Conservation (phyloP, 306 rosid species). For the Cicer judaicum region DNA sequence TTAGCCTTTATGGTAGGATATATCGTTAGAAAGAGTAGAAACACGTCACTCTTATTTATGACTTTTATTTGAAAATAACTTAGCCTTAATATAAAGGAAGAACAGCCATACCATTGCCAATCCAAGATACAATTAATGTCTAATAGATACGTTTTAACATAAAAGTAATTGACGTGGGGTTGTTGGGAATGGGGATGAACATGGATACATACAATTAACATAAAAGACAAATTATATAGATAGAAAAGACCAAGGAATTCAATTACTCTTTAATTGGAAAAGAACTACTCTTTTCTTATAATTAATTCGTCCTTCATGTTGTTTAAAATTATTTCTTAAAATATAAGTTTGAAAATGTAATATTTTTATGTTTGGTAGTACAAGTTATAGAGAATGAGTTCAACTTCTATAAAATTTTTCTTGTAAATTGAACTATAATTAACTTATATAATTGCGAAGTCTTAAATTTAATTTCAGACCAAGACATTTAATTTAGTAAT, state of each 20-base stretch:
- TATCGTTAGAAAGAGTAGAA: background rate
- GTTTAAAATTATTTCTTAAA: background rate
- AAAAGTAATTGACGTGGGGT: slow-evolving; percentile 35
- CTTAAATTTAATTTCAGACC: rapidly evolving
- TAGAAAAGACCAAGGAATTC: background rate
- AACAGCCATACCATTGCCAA: background rate
- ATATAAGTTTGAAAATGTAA: too few species aligned
- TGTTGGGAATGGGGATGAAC: slow-evolving; percentile 20
- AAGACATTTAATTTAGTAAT: too few species aligned
- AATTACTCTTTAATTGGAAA: slow-evolving; percentile 4
- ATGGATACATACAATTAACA: slow-evolving; percentile 25
- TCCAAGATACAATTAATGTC: slow-evolving; percentile 34
- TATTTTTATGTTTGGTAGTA: too few species aligned
- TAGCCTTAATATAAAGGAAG: too few species aligned
- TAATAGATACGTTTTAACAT: slow-evolving; percentile 33
- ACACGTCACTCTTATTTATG: too few species aligned
- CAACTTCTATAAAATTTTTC: too few species aligned
- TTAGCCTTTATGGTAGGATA: background rate
- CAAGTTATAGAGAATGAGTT: too few species aligned
- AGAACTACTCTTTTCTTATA: slow-evolving; percentile 7
- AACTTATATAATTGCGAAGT: too few species aligned
- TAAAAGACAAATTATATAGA: slow-evolving; percentile 3
- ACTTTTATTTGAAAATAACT: background rate
- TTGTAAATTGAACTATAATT: too few species aligned
- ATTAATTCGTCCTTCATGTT: background rate